phyloP scores from a whole-genome alignment of 352 stramenopile species.

The Elongisporangium senticosum region DNA sequence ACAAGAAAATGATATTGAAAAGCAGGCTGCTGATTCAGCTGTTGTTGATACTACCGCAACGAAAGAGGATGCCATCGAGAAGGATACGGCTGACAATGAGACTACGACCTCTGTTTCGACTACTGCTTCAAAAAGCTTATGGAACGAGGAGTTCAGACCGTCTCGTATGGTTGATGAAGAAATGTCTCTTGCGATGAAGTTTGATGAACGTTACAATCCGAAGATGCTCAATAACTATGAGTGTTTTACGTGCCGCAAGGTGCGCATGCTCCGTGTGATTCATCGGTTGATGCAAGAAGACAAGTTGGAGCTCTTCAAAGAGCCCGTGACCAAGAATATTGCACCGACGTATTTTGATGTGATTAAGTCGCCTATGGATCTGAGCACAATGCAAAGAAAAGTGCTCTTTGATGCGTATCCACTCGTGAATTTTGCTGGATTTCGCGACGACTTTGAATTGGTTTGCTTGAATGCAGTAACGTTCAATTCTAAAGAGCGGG shows the following conservation, averaged over 20 bases:
- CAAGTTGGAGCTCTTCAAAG: conserved; percentile 89
- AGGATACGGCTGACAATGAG: conserved; percentile 5
- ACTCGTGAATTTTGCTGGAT: conserved; percentile 59
- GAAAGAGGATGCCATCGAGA: conserved; percentile 9
- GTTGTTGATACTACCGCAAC: conserved; percentile 6
- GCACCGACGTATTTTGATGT: conserved; percentile 92
- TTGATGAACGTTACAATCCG: conserved; percentile 60
- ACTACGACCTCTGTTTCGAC: neutral
- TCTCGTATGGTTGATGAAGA: conserved; percentile 62
- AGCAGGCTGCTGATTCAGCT: neutral
- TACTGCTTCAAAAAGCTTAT: neutral
- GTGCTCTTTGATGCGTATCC: conserved; percentile 71
- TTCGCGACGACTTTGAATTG: conserved; percentile 92
- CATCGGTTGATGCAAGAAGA: conserved; percentile 63
- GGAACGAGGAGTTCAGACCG: conserved; percentile 23
- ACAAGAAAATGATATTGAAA: conserved; percentile 1
- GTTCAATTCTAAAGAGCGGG: conserved; percentile 90
- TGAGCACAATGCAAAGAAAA: conserved; percentile 85
- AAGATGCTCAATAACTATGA: conserved; percentile 78
- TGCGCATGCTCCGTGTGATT: conserved; percentile 66
- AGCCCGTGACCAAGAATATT: conserved; percentile 91
- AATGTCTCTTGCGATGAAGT: conserved; percentile 45
- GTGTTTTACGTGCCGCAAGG: conserved; percentile 74
- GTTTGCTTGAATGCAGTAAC: conserved; percentile 95
- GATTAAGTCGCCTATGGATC: conserved; percentile 91